These are phyloP conservation scores for Trichoderma hamatum DNA, from an alignment of 2,329 filamentous ascomycete species.

Conservation along the genomic window DNA sequence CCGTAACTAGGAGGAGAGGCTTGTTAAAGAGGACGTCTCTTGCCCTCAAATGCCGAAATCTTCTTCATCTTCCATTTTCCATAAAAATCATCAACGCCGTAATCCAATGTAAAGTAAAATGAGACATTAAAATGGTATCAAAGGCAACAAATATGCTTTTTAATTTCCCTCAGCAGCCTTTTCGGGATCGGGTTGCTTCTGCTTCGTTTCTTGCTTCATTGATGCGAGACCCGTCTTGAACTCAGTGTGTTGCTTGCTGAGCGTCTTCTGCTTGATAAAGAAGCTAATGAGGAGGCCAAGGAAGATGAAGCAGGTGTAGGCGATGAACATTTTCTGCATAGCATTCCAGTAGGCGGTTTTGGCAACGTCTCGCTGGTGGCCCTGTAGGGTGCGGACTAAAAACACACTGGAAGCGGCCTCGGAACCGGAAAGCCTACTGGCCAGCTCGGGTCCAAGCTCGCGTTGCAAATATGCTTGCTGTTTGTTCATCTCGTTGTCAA, in stretches of 20 bases:
- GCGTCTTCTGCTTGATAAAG: constrained; percentile 51
- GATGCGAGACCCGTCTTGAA: constrained; percentile 60
- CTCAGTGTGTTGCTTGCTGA: constrained; percentile 60
- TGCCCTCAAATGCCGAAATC: background rate
- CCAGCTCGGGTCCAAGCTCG: constrained; percentile 55
- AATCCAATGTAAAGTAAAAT: background rate
- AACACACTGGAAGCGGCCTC: constrained; percentile 64
- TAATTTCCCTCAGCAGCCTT: constrained; percentile 13
- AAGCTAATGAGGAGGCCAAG: constrained; percentile 52
- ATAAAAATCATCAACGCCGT: constrained; percentile 6
- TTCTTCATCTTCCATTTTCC: constrained; percentile 3
- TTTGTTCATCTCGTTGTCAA: constrained; percentile 72
- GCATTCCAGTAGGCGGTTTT: constrained; percentile 53
- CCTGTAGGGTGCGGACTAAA: constrained; percentile 56
- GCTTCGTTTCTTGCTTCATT: constrained; percentile 39
- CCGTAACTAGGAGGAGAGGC: background rate
- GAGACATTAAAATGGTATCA: background rate
- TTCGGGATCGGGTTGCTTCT: constrained; percentile 31
- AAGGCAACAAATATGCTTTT: background rate
- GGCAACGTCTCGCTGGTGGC: constrained; percentile 47
- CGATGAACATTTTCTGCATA: constrained; percentile 60
- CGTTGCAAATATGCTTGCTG: constrained; percentile 52
- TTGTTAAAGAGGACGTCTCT: background rate
- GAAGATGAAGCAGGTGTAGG: constrained; percentile 55
- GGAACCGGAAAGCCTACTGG: constrained; percentile 57